Evolutionary conservation across 2,329 filamentous ascomycete species (phyloP).

Genomic region (Cercospora sesami): DNA sequence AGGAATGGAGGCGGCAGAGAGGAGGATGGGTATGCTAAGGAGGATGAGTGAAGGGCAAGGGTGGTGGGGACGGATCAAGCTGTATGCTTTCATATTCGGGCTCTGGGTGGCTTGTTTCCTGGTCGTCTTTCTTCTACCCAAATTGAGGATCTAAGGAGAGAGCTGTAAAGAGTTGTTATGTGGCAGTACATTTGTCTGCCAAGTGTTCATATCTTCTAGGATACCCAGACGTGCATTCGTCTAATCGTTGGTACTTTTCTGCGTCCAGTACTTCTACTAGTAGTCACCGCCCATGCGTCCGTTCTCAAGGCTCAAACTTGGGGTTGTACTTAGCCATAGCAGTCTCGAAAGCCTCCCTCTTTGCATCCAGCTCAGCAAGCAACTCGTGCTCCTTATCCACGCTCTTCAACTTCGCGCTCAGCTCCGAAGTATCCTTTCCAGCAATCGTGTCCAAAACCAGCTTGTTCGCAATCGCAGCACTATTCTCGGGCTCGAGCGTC

Average conservation of each 20-base stretch:
- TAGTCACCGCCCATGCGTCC: background rate
- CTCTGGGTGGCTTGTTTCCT: slow-evolving; percentile 76
- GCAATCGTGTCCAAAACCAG: slow-evolving; percentile 75
- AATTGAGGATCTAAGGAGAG: slow-evolving; percentile 69
- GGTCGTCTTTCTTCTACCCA: slow-evolving; percentile 82
- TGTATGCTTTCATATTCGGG: slow-evolving; percentile 81
- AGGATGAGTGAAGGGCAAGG: slow-evolving; percentile 85
- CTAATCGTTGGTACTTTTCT: background rate
- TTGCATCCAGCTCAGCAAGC: slow-evolving; percentile 74
- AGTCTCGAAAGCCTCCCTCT: slow-evolving; percentile 82
- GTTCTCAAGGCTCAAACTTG: slow-evolving; percentile 65
- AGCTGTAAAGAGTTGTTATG: background rate
- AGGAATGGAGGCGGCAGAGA: slow-evolving; percentile 73
- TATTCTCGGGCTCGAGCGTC: slow-evolving; percentile 68
- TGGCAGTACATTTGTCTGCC: background rate
- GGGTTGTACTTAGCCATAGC: slow-evolving; percentile 83
- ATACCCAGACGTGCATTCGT: slow-evolving; percentile 8
- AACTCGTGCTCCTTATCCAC: slow-evolving; percentile 68
- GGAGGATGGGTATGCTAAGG: slow-evolving; percentile 73
- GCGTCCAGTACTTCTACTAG: background rate
- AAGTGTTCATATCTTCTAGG: slow-evolving; percentile 2
- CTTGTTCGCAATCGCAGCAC: slow-evolving; percentile 77
- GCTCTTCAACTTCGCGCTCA: slow-evolving; percentile 54
- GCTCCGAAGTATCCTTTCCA: slow-evolving; percentile 68
- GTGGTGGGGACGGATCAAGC: slow-evolving; percentile 73